phyloP scores from a whole-genome alignment of 441 rosid genomes.

The Metrosideros polymorpha region DNA sequence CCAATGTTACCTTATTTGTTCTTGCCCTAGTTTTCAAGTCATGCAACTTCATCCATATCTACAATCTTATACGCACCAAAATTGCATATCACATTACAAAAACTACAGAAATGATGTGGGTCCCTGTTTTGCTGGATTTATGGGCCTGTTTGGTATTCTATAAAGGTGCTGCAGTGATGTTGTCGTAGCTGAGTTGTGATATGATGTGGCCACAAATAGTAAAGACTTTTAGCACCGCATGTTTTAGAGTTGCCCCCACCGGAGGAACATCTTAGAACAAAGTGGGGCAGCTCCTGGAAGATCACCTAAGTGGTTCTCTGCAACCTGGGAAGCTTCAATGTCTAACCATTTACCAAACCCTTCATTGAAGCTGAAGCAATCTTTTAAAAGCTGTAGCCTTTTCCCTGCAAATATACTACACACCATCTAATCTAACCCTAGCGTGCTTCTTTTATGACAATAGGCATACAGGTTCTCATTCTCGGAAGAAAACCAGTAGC shows the following conservation, averaged over 20 bases:
- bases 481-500: background rate
- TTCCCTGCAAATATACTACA: background rate
- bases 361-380: background rate
- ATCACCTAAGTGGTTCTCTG: background rate
- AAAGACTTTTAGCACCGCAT: background rate
- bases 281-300: background rate
- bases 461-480: background rate
- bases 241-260: background rate
- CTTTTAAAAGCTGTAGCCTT: background rate
- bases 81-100: background rate
- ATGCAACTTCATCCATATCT: background rate
- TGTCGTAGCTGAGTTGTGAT: background rate
- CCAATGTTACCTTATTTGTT: background rate
- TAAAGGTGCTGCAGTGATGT: background rate
- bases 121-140: background rate
- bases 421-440: background rate
- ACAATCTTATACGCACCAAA: background rate
- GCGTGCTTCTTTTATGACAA: background rate
- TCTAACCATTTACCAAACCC: background rate
- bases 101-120: background rate
- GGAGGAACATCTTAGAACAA: background rate
- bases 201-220: background rate
- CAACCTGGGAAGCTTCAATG: background rate
- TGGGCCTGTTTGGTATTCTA: background rate
- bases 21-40: background rate